Evolutionary conservation across 2,329 filamentous ascomycete species (phyloP), one percentile per base, ranked within the genome.

Genomic region (Septoria petroselini): DNA sequence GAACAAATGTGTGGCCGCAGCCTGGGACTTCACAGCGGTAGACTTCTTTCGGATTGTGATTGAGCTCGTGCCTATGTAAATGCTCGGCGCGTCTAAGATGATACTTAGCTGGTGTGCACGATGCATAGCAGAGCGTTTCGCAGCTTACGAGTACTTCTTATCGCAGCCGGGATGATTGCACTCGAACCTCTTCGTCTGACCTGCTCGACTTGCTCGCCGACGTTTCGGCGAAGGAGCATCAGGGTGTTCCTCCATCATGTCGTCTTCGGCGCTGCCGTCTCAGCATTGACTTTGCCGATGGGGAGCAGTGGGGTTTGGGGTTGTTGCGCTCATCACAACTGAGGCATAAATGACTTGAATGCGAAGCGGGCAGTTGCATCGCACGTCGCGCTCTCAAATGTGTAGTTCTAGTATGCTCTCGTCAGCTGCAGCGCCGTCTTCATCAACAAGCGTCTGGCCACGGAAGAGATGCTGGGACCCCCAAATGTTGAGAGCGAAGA

Each of bases 21-120:
- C 91, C 88, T 23, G 86, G 87, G 61, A 88, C 93, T 63, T 91
- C 86, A 74, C 91, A 96, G 65, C 82, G 82, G 67, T 91, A 96
- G 42, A 95, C 91, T 65, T 93, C 86, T 70, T 95, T 95, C 11
- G 91, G 91, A 50, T 87, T 85, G 71, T 96, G 91, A 67, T 96
- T 96, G 58, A 96, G 73, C 72, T 95, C 89, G 70, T 96, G 91
- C 31, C 91, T 84, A 71, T 95, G 94, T 73, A 96, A 75, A 73
- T 96, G 91, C 71, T 96, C 91, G 4, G 90, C 91, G 67, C 91
- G 82, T 17, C 53, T 55, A 34, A 18, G 18, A 17, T 41, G 12
- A 37, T 19, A 34, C 30, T 40, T 29, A 40, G 27, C 38, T 11
- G 17, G 14, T 15, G 25, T 14, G 21, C 41, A 17, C 14, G 25